Base-by-base conservation (phyloP, 2,329 filamentous ascomycete species). In the Sporothrix dimorphospora region DNA sequence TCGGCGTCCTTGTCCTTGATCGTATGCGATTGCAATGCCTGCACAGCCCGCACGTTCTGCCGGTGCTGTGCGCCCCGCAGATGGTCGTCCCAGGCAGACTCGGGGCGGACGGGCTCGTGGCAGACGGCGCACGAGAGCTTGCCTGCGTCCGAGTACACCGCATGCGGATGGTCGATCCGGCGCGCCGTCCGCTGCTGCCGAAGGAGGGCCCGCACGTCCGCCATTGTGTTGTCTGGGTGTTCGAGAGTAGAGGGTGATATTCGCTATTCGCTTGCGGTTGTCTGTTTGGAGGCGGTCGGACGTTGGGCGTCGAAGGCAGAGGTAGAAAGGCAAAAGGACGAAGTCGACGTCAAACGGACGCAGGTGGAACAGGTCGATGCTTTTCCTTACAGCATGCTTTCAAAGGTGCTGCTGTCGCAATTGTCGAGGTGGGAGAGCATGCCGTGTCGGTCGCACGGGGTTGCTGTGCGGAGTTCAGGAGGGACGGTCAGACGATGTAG, bases 121-220 rank as follows among this genome's bases (percentile, higher is more conserved):
- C 92, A 94, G 30, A 91, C 81, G 73, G 85, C 87, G 82, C 92
- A 94, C 38, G 89, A 82, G 0, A 94, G 86, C 77, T 89, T 90
- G 73, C 91, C 91, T 16, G 88, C 84, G 74, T 89, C 86, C 5
- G 90, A 89, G 82, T 94, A 93, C 70, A 86, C 83, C 55, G 91
- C 90, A 76, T 91, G 85, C 4, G 91, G 88, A 77, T 93, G 90
- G 69, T 90, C 86, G 77, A 94, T 90, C 75, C 91, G 89, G 72
- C 93, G 90, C 74, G 91, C 88, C 71, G 90, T 89, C 75, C 93
- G 90, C 81, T 95, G 92, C 78, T 90, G 91, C 76, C 92, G 92
- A 72, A 97, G 87, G 66, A 97, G 88, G 47, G 92, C 88, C 77
- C 94, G 91, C 34, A 93, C 91, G 81, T 97, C 93, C 76, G 92